Percentiles rank a stretch among this genome's conserved stretches.
Conservation (phyloP, 2,329 filamentous ascomycete genomes). For the Ceratocystis alfenasii region DNA sequence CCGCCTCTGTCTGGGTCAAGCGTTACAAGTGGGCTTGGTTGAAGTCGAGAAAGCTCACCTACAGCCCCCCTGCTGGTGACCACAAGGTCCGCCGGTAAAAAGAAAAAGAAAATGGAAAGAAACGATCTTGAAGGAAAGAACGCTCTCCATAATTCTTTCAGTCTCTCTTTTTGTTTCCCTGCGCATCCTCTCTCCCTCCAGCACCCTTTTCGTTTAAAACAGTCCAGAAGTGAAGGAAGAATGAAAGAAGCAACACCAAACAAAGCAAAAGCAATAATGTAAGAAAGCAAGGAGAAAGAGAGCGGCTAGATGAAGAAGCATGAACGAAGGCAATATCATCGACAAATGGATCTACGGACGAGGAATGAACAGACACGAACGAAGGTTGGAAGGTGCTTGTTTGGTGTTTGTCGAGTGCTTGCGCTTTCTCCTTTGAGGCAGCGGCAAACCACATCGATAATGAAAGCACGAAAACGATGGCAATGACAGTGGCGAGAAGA, state of each 20-base stretch:
- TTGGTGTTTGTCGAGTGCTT: too few relatives aligned
- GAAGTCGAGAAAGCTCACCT: conserved; percentile 89
- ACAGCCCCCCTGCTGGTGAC: conserved; percentile 58
- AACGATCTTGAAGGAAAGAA: not conserved
- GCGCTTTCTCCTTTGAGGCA: not conserved
- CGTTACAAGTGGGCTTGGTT: conserved; percentile 97
- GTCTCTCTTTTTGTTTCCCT: conserved; percentile 1
- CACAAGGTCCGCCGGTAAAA: conserved; percentile 39
- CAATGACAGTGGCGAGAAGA: not conserved
- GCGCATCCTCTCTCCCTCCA: conserved; percentile 20
- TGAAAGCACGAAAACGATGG: too few relatives aligned
- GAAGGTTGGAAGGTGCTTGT: too few relatives aligned
- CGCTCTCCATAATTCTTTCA: not conserved
- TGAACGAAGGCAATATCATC: not conserved
- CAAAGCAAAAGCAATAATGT: not conserved
- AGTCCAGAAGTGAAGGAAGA: not conserved
- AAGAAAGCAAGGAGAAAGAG: not conserved
- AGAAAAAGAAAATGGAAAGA: conserved; percentile 20
- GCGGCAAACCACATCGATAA: not conserved
- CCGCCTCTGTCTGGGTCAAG: conserved; percentile 93
- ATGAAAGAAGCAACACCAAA: not conserved
- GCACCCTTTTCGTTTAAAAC: conserved; percentile 21
- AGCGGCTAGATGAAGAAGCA: not conserved
- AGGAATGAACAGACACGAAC: too few relatives aligned
- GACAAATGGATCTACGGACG: not conserved